These are phyloP conservation scores for Calonectria leucothoes DNA, from an alignment of 2,329 filamentous ascomycete genomes.

Conservation along the genomic window DNA sequence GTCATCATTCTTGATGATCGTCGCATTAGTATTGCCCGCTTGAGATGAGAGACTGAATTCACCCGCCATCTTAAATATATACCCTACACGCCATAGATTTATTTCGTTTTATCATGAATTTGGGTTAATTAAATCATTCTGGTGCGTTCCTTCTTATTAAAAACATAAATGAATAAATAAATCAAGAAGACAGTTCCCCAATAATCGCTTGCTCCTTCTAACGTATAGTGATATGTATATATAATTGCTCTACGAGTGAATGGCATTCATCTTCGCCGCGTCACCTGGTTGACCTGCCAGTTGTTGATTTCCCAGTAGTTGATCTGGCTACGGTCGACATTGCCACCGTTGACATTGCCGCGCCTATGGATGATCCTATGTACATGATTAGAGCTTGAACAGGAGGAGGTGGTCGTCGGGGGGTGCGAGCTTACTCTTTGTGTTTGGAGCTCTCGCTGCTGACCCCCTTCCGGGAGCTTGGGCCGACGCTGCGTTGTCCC, in stretches of 20 bases:
- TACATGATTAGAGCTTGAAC: conserved; percentile 44
- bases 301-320: conserved; percentile 17
- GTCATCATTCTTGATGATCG: conserved; percentile 45
- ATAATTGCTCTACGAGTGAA: background rate
- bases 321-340: conserved; percentile 23
- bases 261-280: background rate
- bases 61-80: conserved; percentile 22
- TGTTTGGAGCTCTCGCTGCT: conserved; percentile 30
- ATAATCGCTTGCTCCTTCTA: background rate
- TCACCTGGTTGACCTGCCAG: conserved; percentile 25
- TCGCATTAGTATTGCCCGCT: conserved; percentile 30
- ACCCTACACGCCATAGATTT: conserved; percentile 30
- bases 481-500: conserved; percentile 40
- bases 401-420: conserved; percentile 14
- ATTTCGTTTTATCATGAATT: background rate
- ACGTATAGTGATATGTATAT: background rate
- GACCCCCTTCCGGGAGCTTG: conserved; percentile 30
- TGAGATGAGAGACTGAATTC: conserved; percentile 37
- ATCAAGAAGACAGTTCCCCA: background rate
- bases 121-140: conserved; percentile 27
- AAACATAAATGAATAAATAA: background rate
- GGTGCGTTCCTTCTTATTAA: conserved; percentile 19
- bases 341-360: conserved; percentile 24
- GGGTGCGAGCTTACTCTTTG: conserved; percentile 44
- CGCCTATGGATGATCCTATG: conserved; percentile 36